Evolutionary conservation across 2,329 filamentous ascomycete species (phyloP).

Genomic region (Phaeosphaeriaceae sp.): DNA sequence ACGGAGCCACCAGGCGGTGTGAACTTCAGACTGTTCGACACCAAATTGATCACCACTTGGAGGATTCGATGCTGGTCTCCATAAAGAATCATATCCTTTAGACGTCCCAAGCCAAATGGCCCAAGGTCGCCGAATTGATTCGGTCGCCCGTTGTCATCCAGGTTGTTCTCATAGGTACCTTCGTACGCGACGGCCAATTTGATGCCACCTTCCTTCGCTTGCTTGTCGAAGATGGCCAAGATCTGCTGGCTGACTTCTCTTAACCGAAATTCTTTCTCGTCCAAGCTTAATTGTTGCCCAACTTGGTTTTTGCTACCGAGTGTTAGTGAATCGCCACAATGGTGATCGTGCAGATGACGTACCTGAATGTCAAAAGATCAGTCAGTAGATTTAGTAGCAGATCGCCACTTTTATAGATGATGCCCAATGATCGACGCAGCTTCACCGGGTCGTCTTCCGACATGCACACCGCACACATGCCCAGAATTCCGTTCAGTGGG

Average conservation of each 20-base stretch:
- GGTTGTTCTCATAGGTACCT: constrained; percentile 54
- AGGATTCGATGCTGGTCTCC: constrained; percentile 92
- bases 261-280: constrained; percentile 84
- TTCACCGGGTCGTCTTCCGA: constrained; percentile 81
- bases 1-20: constrained; percentile 80
- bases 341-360: constrained; percentile 1
- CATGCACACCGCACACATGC: constrained; percentile 94
- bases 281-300: constrained; percentile 80
- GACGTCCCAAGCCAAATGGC: constrained; percentile 69
- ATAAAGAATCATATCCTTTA: constrained; percentile 88
- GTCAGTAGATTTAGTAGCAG: constrained; percentile 85
- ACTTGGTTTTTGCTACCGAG: constrained; percentile 84
- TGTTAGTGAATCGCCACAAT: constrained; percentile 1
- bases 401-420: constrained; percentile 89
- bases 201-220: constrained; percentile 81
- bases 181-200: constrained; percentile 76
- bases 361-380: constrained; percentile 81
- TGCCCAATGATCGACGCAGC: constrained; percentile 83
- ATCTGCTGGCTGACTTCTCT: constrained; percentile 86
- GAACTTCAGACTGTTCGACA: constrained; percentile 92
- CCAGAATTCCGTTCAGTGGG: constrained; percentile 92
- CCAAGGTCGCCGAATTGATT: constrained; percentile 65
- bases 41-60: constrained; percentile 92
- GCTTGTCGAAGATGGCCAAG: constrained; percentile 86
- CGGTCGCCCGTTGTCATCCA: constrained; percentile 47